These are phyloP conservation scores for Suhomyces pyralidae DNA, from an alignment of 805 yeast species.

Conservation along the genomic window DNA sequence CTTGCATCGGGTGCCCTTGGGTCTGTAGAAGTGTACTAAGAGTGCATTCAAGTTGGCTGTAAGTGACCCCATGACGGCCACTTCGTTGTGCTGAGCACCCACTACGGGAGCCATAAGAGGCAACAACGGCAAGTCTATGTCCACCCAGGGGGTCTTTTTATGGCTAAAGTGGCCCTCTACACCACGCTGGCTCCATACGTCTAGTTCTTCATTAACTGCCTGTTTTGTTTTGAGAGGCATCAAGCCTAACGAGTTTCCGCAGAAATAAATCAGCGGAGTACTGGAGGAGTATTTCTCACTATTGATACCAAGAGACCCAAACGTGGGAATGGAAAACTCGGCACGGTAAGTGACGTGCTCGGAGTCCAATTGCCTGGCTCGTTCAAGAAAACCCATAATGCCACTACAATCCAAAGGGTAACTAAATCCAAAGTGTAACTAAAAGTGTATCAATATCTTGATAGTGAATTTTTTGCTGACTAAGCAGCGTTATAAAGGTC, in stretches of 20 bases:
- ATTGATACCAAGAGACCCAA: conserved; percentile 53
- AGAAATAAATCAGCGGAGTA: conserved; percentile 47
- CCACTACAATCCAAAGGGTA: too few species aligned
- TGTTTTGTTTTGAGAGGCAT: conserved; percentile 67
- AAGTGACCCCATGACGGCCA: conserved; percentile 83
- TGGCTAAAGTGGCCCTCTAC: conserved; percentile 85
- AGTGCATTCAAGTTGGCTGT: conserved; percentile 80
- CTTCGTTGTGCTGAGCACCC: conserved; percentile 74
- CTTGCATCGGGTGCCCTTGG: conserved; percentile 55
- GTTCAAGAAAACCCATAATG: too few species aligned
- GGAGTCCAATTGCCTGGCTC: conserved; percentile 1
- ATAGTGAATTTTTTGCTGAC: not conserved
- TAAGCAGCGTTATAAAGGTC: not conserved
- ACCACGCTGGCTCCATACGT: conserved; percentile 78
- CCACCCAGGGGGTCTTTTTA: conserved; percentile 74
- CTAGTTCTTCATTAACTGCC: conserved; percentile 63
- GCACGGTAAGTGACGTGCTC: conserved; percentile 37
- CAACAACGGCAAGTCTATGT: conserved; percentile 73
- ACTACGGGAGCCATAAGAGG: conserved; percentile 70
- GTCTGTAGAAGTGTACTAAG: conserved; percentile 71
- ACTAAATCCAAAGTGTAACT: too few species aligned
- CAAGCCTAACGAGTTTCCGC: conserved; percentile 93
- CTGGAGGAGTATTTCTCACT: conserved; percentile 27
- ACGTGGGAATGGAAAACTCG: conserved; percentile 66
- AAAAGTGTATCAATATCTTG: too few species aligned